Evolutionary conservation across 2,329 filamentous ascomycete species (phyloP), one percentile per base, ranked within the genome.

Genomic region (Xylaria sp.): DNA sequence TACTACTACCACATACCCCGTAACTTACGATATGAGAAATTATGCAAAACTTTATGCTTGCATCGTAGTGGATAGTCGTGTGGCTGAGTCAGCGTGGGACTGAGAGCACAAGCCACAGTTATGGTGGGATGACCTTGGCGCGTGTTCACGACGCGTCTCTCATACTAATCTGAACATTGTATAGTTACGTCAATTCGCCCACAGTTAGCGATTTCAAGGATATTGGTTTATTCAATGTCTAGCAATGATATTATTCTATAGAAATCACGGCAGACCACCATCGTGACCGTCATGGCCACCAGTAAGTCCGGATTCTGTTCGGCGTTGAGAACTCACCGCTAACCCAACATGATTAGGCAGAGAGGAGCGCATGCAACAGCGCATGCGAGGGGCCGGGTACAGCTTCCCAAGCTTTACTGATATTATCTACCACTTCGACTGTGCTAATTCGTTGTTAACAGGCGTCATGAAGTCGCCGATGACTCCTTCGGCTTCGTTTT

Each of bases 331-430:
- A n/a, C 38, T 63, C 65, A 39, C 56, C 42, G 4, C 62, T 68
- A 66, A 68, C 56, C 31, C 39, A 29, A 45, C 39, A 51, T 65
- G n/a, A 66, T 47, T 64, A 86, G 84, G 82, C 74, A 86, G 88
- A 71, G 85, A 87, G 72, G 87, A 89, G 75, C 86, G 87, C 74
- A 84, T 90, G 80, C 86, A 87, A 69, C 84, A 89, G 79, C 87
- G 88, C 75, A 85, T 90, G 75, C 87, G 88, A 68, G 88, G 88
- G 68, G 87, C 88, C 47, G 86, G 87, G 87, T 89, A 82, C 71
- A 85, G 77, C 45, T 38, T 13, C 22, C 64, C 9, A 2, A 50
- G 11, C 20, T 61, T 20, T 20, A 36, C n/a, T 31, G 22, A 33
- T 44, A 27, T 17, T 25, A 13, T n/a, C 27, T 50, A 11, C 10